Conservation (phyloP, 2,329 filamentous ascomycete species). For the Tolypocladium album region DNA sequence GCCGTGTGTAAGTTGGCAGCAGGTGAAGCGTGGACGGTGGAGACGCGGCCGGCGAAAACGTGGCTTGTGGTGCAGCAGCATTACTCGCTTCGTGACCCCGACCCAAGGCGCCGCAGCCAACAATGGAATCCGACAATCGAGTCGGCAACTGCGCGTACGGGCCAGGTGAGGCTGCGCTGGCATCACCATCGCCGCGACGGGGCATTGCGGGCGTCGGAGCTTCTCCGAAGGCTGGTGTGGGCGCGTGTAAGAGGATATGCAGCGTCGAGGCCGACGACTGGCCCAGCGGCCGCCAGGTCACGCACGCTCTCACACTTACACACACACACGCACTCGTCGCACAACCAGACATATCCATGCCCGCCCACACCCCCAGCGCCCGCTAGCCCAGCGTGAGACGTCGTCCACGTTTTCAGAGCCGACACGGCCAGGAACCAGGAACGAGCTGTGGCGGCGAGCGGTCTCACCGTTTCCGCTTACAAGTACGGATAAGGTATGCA, state of each 20-base stretch:
- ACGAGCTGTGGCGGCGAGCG: neutral
- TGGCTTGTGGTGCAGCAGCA: neutral
- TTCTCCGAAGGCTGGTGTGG: neutral
- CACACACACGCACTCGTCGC: neutral
- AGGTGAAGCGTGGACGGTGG: neutral
- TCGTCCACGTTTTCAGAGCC: neutral
- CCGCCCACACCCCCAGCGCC: neutral
- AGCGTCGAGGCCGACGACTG: neutral
- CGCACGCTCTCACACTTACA: neutral
- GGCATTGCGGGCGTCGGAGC: neutral
- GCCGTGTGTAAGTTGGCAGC: neutral
- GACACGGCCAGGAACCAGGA: neutral
- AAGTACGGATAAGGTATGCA: too few relatives aligned
- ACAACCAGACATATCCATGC: neutral
- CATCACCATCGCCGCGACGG: neutral
- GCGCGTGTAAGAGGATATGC: neutral
- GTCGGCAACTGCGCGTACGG: neutral
- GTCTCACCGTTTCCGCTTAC: neutral
- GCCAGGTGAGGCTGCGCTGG: neutral
- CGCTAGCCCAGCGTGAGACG: neutral
- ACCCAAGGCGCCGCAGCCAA: neutral
- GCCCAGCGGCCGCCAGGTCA: neutral
- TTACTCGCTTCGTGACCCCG: neutral
- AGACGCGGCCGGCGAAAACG: neutral
- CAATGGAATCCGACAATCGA: neutral